Evolutionary conservation across 1,139 yeast genomes (phyloP).

Genomic region (Scheffersomyces parashehatae): DNA sequence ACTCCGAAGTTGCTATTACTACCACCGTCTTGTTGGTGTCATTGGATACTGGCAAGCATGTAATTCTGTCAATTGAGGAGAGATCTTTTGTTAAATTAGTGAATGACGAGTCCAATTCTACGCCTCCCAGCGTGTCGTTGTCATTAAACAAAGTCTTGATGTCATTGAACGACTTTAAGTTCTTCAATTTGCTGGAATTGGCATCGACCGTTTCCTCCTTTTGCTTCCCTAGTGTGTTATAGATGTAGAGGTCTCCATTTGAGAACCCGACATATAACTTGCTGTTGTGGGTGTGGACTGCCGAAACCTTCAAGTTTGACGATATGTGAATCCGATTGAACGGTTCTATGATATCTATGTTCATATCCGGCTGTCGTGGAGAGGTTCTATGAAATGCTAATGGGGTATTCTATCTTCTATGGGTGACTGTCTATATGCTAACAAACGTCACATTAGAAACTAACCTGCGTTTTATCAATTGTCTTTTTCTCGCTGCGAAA

Average conservation of each 20-base stretch:
- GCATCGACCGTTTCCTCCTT: neutral
- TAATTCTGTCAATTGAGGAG: conserved; percentile 21
- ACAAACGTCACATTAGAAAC: too few species aligned
- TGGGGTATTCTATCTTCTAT: too few species aligned
- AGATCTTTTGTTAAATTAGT: conserved; percentile 23
- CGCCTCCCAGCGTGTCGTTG: conserved; percentile 16
- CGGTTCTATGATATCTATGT: conserved; percentile 37
- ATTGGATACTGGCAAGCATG: conserved; percentile 16
- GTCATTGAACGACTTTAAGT: conserved; percentile 29
- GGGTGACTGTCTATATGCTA: too few species aligned
- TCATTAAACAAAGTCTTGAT: conserved; percentile 23
- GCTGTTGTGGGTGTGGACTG: conserved; percentile 20
- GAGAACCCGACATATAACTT: conserved; percentile 34
- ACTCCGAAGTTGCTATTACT: conserved; percentile 26
- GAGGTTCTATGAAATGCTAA: too few species aligned
- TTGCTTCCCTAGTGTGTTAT: conserved; percentile 8
- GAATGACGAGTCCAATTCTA: conserved; percentile 21
- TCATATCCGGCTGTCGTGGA: conserved; percentile 15
- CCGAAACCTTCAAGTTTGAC: conserved; percentile 21
- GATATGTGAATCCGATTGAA: conserved; percentile 27
- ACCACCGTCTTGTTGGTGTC: conserved; percentile 27
- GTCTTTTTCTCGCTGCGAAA: too few species aligned
- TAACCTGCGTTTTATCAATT: too few species aligned
- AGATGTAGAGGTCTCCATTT: conserved; percentile 38
- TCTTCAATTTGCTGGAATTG: conserved; percentile 1